Base-by-base conservation (phyloP, 768 basidiomycete genomes). In the Rhizopogon vulgaris region DNA sequence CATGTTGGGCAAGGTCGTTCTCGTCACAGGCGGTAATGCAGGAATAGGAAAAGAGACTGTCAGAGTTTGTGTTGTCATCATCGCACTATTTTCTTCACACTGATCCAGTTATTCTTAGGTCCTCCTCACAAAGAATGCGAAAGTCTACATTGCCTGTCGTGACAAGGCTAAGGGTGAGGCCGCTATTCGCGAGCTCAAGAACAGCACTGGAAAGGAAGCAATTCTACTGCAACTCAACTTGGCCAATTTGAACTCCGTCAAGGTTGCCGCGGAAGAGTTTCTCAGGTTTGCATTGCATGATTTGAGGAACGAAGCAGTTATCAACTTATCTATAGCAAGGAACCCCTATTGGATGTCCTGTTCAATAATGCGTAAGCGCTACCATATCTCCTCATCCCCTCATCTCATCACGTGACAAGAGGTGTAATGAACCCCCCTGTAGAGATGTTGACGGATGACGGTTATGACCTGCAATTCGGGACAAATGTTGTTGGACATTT, bases 91-190 rank as follows among this genome's bases (percentile, higher is more conserved):
- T 8, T 18, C 30, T 12, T 15, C 9, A 14, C 10, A 18, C 25
- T 30, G 25, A 48, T 24, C 6, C 18, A 14, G 6, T 15, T 4
- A 37, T 24, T 18, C 4, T 18, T 28, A 77, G 73, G 71, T 63
- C 12, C 63, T 79, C n/a, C 66, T 80, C 3, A 49, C 52, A 2
- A 72, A 74, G 52, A 71, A 76, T 53, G 79, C 78, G 6, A 78
- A 72, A 43, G 79, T 82, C 1, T 83, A 80, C 56, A 54, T 81
- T 24, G 76, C 73, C 0, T 63, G 69, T 14, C 69, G 79, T 4
- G 69, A 60, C 49, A 45, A 67, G 46, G 59, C 59, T n/a, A 80
- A 72, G 49, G 71, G 68, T 1, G 54, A 63, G 9, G 58, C 51
- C 6, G 75, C 73, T 3, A 74, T 79, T 34, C 54, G 58, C 9